Evolutionary conservation across 1,284 basidiomycete species (phyloP), one percentile per base, ranked within the genome.

Genomic region (Trichosporon ovoides): DNA sequence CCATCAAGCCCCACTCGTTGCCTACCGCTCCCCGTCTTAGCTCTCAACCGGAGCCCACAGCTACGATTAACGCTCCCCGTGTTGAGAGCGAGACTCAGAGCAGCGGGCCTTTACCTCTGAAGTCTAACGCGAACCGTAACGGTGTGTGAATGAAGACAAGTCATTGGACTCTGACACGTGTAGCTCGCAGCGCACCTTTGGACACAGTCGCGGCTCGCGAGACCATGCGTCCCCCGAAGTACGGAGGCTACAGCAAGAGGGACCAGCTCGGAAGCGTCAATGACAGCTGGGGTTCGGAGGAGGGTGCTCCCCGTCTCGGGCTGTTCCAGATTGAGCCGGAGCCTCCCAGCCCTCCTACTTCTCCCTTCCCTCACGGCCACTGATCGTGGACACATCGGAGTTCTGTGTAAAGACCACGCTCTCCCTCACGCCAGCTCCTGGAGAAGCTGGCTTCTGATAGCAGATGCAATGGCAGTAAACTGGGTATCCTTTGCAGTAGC

Each of bases 221-320:
- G 18, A 19, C 53, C 6, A 64, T 68, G 61, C 56, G 64, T 1
- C 64, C 63, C 6, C 66, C 66, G 2, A 59, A 61, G 20, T 62
- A 70, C 19, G 72, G 72, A 10, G 72, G 72, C 2, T 56, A 62
- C 33, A 67, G 63, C 3, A 73, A 73, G 61, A 68, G 66, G 19
- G 67, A 71, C 11, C 62, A 65, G 46, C 59, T 73, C 0, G 72
- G 72, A 0, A 70, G 68, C 18, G 56, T 70, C 6, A 60, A 60
- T 14, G 69, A 71, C 52, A 63, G 61, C 36, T 73, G 72, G 72
- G 70, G 70, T 3, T 55, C 65, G 7, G 43, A 28, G 43, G 24
- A 31, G 59, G 43, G 53, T 58, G 43, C n/a, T 9, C 43, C 34
- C 57, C 49, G 64, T 5, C 24, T 51, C 9, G 72, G 72, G 1